phyloP scores from a whole-genome alignment of 2,329 filamentous ascomycete genomes.

The Arthrobotrys pseudoclavata region DNA sequence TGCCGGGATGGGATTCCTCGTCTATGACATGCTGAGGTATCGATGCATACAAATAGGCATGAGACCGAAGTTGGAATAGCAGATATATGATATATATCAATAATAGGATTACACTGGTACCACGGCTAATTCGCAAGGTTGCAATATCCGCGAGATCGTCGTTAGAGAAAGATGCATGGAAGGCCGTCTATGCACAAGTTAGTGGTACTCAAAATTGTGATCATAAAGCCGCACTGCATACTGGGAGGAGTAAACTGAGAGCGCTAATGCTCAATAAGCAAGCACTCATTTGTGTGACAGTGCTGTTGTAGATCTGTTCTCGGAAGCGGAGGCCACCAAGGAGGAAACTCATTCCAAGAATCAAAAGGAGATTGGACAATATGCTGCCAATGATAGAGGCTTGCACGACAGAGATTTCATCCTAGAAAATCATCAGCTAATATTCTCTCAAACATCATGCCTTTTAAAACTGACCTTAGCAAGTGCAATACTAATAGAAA shows the following conservation, averaged over 20 bases:
- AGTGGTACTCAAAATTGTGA: neutral
- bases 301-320: slow-evolving; percentile 95
- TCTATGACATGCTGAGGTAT: slow-evolving; percentile 94
- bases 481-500: slow-evolving; percentile 76
- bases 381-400: slow-evolving; percentile 91
- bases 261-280: slow-evolving; percentile 91
- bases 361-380: slow-evolving; percentile 86
- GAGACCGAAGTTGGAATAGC: slow-evolving; percentile 90
- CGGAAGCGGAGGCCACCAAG: slow-evolving; percentile 86
- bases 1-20: slow-evolving; percentile 87
- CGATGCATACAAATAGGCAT: slow-evolving; percentile 84
- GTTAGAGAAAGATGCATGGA: slow-evolving; percentile 86
- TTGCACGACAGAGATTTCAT: slow-evolving; percentile 91
- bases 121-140: slow-evolving; percentile 85
- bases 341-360: slow-evolving; percentile 91
- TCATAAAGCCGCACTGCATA: slow-evolving; percentile 66
- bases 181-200: slow-evolving; percentile 76
- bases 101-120: slow-evolving; percentile 83
- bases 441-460: neutral
- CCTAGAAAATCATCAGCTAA: slow-evolving; percentile 67
- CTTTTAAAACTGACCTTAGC: slow-evolving; percentile 72
- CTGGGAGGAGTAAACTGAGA: slow-evolving; percentile 86
- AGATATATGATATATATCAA: slow-evolving; percentile 87
- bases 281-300: slow-evolving; percentile 95
- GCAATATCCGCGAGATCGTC: slow-evolving; percentile 74